Evolutionary conservation across 495 filamentous ascomycete genomes (phyloP), one percentile per base, ranked within the genome.

Genomic region (Eremomyces bilateralis): DNA sequence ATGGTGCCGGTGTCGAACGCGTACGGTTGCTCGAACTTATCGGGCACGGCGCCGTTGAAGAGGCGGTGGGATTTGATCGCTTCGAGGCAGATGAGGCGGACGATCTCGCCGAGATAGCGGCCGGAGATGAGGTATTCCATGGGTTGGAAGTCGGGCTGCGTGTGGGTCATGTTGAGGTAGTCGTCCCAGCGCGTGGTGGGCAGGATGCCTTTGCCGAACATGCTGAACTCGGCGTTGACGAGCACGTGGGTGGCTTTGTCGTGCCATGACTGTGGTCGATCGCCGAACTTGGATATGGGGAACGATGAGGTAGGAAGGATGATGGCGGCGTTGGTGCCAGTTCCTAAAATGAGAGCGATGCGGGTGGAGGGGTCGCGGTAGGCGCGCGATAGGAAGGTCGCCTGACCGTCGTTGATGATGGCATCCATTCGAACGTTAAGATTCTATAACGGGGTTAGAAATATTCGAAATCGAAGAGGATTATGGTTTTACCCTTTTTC

Each of bases 1-100:
- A 78, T 43, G 4, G 63, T 62, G 29, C 63, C 66, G 0, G 73
- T 74, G 34, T 71, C 67, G 28, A 78, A 55, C 0, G 64, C 58
- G 44, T 78, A 78, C 2, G 59, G 56, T 17, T 59, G 56, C 18
- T 41, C 41, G 8, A 76, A 43, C 1, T 57, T 57, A 0, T 58
- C 53, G 13, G 71, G 70, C 5, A 75, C 45, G 17, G 64, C 45
- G 4, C 70, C 71, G 32, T 60, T 58, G 33, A 78, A 61, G 1
- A 75, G 41, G 4, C 62, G 62, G 0, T 61, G 58, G 3, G 56
- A 59, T 15, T 62, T 40, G 30, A 73, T 59, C 0, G 67, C 72
- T 20, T 74, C 73, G 30, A 76, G 41, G 13, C 58, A 31, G 31
- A 60, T 50, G 2, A 61, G 34, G 5, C 58, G 47, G 4, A 73